These are phyloP conservation scores for Omphalotus olearius DNA, from an alignment of 1,284 basidiomycete species.

Conservation along the genomic window DNA sequence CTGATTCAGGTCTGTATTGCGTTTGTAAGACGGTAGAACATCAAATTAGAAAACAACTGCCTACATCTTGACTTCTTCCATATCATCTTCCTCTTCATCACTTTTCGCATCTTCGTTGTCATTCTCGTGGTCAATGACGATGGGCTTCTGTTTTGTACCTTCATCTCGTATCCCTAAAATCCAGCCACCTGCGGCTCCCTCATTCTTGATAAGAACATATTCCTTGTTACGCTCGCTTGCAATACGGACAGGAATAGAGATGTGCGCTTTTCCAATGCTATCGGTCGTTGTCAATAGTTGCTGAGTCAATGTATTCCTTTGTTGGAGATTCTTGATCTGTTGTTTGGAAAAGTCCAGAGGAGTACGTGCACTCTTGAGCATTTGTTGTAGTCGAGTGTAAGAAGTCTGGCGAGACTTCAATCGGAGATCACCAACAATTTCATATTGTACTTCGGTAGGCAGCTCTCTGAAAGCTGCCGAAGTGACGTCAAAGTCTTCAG, in stretches of 20 bases:
- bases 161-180: constrained; percentile 87
- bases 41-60: constrained; percentile 18
- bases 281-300: constrained; percentile 94
- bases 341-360: constrained; percentile 94
- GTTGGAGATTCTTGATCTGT: constrained; percentile 87
- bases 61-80: constrained; percentile 76
- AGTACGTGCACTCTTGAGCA: constrained; percentile 80
- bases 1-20: not conserved
- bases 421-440: constrained; percentile 94
- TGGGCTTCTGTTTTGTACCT: constrained; percentile 77
- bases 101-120: constrained; percentile 35
- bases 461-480: constrained; percentile 90
- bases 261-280: constrained; percentile 84
- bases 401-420: constrained; percentile 94
- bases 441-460: constrained; percentile 96
- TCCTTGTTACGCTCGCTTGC: constrained; percentile 93
- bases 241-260: constrained; percentile 89
- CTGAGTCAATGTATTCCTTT: constrained; percentile 91
- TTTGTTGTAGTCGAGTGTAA: constrained; percentile 85
- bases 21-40: not conserved
- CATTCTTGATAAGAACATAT: constrained; percentile 92
- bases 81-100: constrained; percentile 45
- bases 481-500: constrained; percentile 87
- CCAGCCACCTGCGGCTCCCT: constrained; percentile 86
- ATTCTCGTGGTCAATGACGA: constrained; percentile 73